Conservation (phyloP, 2,329 filamentous ascomycete genomes). For the Epichloe elymi region DNA sequence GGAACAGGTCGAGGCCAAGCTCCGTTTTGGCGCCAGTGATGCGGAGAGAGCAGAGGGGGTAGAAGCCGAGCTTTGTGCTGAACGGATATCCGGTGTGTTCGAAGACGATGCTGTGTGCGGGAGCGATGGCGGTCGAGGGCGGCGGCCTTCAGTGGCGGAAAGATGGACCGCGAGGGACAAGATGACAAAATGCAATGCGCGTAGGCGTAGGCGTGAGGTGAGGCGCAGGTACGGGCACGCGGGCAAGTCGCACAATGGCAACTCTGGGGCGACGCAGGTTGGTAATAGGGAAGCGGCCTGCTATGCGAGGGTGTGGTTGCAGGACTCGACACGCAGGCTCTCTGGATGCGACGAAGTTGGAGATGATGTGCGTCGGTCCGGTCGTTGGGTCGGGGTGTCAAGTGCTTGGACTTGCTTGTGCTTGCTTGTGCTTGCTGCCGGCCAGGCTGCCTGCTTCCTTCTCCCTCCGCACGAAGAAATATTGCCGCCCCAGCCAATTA, state of each 20-base stretch:
- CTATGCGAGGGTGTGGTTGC: conserved; percentile 2
- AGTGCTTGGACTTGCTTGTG: neutral
- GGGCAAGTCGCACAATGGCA: neutral
- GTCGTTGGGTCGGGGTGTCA: neutral
- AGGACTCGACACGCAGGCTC: conserved; percentile 1
- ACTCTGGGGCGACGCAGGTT: neutral
- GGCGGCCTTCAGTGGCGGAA: neutral
- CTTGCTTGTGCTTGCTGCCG: neutral
- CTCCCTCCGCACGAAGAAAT: neutral
- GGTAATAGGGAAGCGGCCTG: neutral
- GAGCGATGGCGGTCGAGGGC: neutral
- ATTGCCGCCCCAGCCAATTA: neutral
- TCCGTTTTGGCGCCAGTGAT: no score
- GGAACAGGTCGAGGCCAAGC: no score
- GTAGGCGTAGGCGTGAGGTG: neutral
- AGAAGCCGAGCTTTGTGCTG: no score
- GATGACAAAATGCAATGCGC: neutral
- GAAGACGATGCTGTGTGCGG: neutral
- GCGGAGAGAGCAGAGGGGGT: no score
- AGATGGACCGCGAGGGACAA: neutral
- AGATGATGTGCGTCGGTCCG: neutral
- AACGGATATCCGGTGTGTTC: no score
- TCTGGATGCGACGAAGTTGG: neutral
- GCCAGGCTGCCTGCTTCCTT: neutral
- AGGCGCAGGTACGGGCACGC: neutral